phyloP scores from a whole-genome alignment of 192 early-diverging fungal species.

The Umbelopsis isabellina region DNA sequence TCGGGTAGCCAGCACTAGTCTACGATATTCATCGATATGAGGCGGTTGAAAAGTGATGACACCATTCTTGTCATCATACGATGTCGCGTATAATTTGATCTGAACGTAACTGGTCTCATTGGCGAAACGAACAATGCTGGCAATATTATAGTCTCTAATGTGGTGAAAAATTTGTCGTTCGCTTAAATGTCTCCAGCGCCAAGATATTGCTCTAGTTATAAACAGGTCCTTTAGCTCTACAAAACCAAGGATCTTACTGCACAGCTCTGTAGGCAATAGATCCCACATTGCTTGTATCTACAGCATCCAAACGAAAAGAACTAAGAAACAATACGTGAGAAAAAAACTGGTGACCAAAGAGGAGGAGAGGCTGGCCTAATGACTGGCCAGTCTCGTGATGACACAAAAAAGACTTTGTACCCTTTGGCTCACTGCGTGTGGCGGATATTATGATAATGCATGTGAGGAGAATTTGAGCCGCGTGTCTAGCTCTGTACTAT shows the following conservation, averaged over 20 bases:
- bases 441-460: too few species aligned
- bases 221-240: neutral
- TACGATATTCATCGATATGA: neutral
- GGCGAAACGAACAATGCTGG: neutral
- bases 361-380: neutral
- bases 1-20: neutral
- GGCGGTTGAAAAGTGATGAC: conserved; percentile 6
- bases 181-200: conserved; percentile 1
- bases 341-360: neutral
- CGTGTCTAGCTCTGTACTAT: too few species aligned
- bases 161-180: neutral
- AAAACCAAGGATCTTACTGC: conserved; percentile 1
- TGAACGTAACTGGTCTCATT: neutral
- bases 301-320: conserved; percentile 1
- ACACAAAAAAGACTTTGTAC: too few species aligned
- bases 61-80: neutral
- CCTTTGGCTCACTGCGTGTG: too few species aligned
- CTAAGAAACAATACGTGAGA: conserved; percentile 21
- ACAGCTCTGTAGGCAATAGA: conserved; percentile 9
- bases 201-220: neutral
- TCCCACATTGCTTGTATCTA: conserved; percentile 11
- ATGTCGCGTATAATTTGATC: neutral
- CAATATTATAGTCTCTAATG: neutral
- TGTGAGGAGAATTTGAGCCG: too few species aligned
- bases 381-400: too few species aligned